phyloP scores from a whole-genome alignment of 495 filamentous ascomycete genomes.

The Annulohypoxylon stygium region DNA sequence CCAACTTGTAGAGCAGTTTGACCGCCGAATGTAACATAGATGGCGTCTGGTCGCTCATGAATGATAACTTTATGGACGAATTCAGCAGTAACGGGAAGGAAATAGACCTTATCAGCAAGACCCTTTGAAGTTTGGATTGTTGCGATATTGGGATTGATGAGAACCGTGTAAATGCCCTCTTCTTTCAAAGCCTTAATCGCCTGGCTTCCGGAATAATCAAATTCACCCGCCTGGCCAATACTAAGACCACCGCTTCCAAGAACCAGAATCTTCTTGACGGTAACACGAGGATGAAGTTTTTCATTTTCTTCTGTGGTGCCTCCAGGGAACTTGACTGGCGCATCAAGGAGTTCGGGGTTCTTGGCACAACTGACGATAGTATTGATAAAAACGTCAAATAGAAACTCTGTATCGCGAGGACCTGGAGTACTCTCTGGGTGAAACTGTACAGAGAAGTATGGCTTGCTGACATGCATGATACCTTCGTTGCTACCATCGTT shows the following conservation, averaged over 20 bases:
- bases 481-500: slow-evolving; percentile 99
- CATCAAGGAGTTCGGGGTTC: slow-evolving; percentile 70
- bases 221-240: slow-evolving; percentile 97
- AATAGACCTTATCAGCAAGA: slow-evolving; percentile 97
- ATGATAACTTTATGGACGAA: slow-evolving; percentile 98
- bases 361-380: slow-evolving; percentile 76
- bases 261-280: slow-evolving; percentile 93
- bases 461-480: slow-evolving; percentile 85
- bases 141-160: slow-evolving; percentile 99
- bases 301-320: slow-evolving; percentile 82
- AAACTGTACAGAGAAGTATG: slow-evolving; percentile 99
- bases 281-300: slow-evolving; percentile 78
- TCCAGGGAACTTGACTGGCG: slow-evolving; percentile 87
- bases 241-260: slow-evolving; percentile 94
- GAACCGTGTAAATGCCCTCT: slow-evolving; percentile 90
- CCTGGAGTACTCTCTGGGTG: slow-evolving; percentile 97
- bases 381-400: slow-evolving; percentile 96
- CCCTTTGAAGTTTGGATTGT: slow-evolving; percentile 99
- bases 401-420: slow-evolving; percentile 94
- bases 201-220: slow-evolving; percentile 96
- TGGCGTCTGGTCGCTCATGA: slow-evolving; percentile 91
- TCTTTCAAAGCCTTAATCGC: slow-evolving; percentile 98
- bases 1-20: slow-evolving; percentile 96
- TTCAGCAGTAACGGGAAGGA: slow-evolving; percentile 95
- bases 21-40: slow-evolving; percentile 95